These are phyloP conservation scores for Vitis hybrid DNA, from an alignment of 177 flowering plant genomes.

Conservation along the genomic window DNA sequence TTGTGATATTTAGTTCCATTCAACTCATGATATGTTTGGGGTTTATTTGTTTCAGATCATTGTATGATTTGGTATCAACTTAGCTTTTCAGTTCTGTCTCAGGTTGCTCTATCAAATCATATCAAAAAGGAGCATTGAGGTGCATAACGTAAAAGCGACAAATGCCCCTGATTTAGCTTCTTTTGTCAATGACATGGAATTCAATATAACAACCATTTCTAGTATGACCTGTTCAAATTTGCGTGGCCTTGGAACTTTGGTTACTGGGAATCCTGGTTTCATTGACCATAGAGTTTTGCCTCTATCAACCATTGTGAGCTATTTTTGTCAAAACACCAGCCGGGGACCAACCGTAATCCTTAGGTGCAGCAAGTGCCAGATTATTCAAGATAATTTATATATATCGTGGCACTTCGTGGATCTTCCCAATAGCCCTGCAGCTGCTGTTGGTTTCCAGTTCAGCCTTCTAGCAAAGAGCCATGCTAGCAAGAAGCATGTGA, in stretches of 20 bases:
- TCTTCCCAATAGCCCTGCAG: conserved; percentile 82
- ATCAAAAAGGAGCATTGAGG: conserved; percentile 72
- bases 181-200: conserved; percentile 83
- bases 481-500: conserved; percentile 50
- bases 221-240: conserved; percentile 91
- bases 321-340: conserved; percentile 80
- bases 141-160: conserved; percentile 75
- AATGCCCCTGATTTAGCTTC: conserved; percentile 77
- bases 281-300: conserved; percentile 47
- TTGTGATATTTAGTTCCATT: conserved; percentile 1
- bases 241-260: conserved; percentile 67
- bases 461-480: conserved; percentile 62
- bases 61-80: conserved; percentile 18
- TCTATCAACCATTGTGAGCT: conserved; percentile 61
- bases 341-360: conserved; percentile 73
- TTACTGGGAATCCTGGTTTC: conserved; percentile 65
- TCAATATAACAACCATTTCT: conserved; percentile 86
- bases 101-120: conserved; percentile 93
- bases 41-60: conserved; percentile 5
- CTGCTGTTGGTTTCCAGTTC: conserved; percentile 92
- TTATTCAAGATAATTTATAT: conserved; percentile 51
- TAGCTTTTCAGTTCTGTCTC: conserved; percentile 27
- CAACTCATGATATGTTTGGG: not conserved
- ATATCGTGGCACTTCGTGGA: conserved; percentile 95
- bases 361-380: conserved; percentile 61